Evolutionary conservation across 129 eudicot species (phyloP).

Genomic region (Centella asiatica): DNA sequence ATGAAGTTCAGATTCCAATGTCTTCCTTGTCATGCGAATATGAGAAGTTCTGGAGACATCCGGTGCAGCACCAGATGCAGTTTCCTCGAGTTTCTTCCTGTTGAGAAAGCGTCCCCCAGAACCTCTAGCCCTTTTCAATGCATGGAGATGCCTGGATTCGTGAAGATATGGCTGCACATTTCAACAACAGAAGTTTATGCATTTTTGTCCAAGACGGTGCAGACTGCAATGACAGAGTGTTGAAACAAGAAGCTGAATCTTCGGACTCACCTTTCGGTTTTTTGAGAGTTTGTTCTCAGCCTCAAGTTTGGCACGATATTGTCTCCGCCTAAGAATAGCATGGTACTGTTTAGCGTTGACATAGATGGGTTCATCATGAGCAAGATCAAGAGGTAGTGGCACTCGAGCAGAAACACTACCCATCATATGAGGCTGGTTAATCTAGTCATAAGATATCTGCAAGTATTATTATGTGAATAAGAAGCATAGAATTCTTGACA

Average conservation of each 20-base stretch:
- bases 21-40: constrained; percentile 7
- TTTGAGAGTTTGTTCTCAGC: constrained; percentile 59
- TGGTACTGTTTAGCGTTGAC: constrained; percentile 65
- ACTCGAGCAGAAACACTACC: constrained; percentile 33
- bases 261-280: constrained; percentile 48
- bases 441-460: constrained; percentile 23
- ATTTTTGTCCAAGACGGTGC: no score
- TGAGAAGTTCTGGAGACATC: constrained; percentile 14
- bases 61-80: constrained; percentile 17
- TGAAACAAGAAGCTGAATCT: neutral
- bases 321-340: constrained; percentile 61
- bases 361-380: constrained; percentile 55
- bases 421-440: constrained; percentile 39
- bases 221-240: neutral
- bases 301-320: constrained; percentile 69
- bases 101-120: constrained; percentile 75
- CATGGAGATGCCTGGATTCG: constrained; percentile 79
- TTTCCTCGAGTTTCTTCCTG: constrained; percentile 41
- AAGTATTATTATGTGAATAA: neutral
- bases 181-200: neutral
- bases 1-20: constrained; percentile 19
- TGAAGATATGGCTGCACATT: constrained; percentile 69
- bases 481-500: neutral
- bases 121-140: constrained; percentile 72
- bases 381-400: constrained; percentile 51